phyloP scores from a whole-genome alignment of 257 asterid genomes.

The Scutellaria galericulata region DNA sequence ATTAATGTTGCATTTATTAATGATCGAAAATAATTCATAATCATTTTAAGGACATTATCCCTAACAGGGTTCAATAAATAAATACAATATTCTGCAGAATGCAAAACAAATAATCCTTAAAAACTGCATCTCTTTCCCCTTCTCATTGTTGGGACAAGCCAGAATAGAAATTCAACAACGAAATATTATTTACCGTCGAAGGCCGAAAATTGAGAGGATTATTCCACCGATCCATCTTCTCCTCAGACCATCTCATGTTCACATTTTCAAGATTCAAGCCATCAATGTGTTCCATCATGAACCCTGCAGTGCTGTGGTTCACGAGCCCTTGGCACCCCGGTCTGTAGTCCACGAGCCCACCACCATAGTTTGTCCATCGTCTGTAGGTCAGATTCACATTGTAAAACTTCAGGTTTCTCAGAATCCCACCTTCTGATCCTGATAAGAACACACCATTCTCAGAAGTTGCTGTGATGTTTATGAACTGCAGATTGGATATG shows the following conservation, averaged over 20 bases:
- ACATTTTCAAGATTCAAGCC: constrained; percentile 70
- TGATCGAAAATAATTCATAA: no score
- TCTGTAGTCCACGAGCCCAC: constrained; percentile 76
- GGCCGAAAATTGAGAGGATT: constrained; percentile 88
- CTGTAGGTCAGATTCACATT: constrained; percentile 72
- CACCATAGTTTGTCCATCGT: constrained; percentile 79
- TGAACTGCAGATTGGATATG: constrained; percentile 69
- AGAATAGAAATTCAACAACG: constrained; percentile 66
- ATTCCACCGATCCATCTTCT: constrained; percentile 58
- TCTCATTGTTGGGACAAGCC: constrained; percentile 44
- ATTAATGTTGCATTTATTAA: no score
- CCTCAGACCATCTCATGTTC: constrained; percentile 72
- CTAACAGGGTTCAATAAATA: no score
- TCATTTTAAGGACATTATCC: no score
- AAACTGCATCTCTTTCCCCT: not conserved
- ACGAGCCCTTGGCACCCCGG: constrained; percentile 92
- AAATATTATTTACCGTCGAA: constrained; percentile 76
- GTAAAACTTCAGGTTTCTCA: constrained; percentile 62
- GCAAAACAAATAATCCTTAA: no score
- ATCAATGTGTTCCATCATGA: constrained; percentile 87
- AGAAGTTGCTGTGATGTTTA: constrained; percentile 78
- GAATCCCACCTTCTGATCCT: constrained; percentile 67
- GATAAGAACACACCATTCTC: constrained; percentile 89
- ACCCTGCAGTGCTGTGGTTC: constrained; percentile 77
- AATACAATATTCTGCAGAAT: no score